These are phyloP conservation scores for Thelonectria discophora DNA, from an alignment of 2,329 filamentous ascomycete genomes.

Conservation along the genomic window DNA sequence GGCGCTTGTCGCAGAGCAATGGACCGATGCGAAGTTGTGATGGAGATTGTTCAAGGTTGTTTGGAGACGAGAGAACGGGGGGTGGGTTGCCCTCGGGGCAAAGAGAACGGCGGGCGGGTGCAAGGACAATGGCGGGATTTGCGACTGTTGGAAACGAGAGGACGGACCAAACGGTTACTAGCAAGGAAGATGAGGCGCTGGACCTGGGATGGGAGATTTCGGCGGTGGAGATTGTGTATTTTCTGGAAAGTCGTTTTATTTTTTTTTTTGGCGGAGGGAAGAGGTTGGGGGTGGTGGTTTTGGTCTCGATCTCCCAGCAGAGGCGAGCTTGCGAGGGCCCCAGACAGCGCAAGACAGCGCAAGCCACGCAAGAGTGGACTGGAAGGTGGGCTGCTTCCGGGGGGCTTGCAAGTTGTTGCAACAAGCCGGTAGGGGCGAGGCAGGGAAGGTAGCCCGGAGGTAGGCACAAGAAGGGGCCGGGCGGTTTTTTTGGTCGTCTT, in stretches of 20 bases:
- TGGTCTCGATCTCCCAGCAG: not conserved
- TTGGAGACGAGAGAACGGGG: not conserved
- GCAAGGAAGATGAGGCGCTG: constrained; percentile 41
- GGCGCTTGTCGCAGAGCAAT: constrained; percentile 32
- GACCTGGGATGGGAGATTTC: constrained; percentile 41
- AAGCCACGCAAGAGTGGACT: constrained; percentile 23
- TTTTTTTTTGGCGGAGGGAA: constrained; percentile 31
- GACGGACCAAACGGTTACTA: constrained; percentile 38
- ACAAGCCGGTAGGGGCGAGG: not conserved
- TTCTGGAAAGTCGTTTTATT: constrained; percentile 9
- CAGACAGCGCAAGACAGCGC: not conserved
- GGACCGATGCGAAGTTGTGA: constrained; percentile 36
- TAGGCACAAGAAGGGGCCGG: not conserved
- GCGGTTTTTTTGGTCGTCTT: constrained; percentile 10
- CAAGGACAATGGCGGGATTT: constrained; percentile 21
- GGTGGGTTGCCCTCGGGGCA: no score
- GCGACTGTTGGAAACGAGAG: constrained; percentile 29
- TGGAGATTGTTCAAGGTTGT: constrained; percentile 29
- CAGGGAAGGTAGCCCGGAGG: no score
- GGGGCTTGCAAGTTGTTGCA: constrained; percentile 11
- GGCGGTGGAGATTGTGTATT: constrained; percentile 40
- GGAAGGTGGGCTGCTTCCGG: constrained; percentile 40
- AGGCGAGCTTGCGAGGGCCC: constrained; percentile 5
- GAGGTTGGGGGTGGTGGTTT: constrained; percentile 38
- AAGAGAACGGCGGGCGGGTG: constrained; percentile 25